Evolutionary conservation across 106 monocot species (phyloP).

Genomic region (Phalaenopsis equestris): DNA sequence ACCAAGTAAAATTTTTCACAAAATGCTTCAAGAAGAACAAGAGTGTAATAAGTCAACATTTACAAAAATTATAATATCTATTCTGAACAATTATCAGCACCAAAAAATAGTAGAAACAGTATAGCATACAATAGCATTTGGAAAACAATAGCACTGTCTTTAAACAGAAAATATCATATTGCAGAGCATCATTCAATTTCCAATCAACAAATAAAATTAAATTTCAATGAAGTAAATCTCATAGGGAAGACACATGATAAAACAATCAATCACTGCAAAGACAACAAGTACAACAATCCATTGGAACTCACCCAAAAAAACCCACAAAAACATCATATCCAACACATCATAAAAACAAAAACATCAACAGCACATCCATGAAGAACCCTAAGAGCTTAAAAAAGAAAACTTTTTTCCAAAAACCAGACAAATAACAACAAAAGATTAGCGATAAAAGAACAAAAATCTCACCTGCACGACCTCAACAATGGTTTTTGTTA

Average conservation of each 20-base stretch:
- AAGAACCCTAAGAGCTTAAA: too few species aligned
- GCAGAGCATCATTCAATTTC: not conserved
- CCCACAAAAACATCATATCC: not conserved
- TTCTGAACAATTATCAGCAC: too few species aligned
- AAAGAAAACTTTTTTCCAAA: too few species aligned
- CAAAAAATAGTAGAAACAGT: not conserved
- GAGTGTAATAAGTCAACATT: too few species aligned
- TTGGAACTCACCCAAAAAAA: not conserved
- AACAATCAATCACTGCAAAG: not conserved
- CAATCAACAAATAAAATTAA: not conserved
- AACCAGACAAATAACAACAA: too few species aligned
- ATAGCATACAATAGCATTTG: too few species aligned
- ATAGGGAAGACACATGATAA: not conserved
- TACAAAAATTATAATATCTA: too few species aligned
- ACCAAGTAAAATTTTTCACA: too few species aligned
- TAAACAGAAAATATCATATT: not conserved
- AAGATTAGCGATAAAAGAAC: not conserved
- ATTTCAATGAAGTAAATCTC: not conserved
- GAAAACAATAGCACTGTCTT: not conserved
- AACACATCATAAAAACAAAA: too few species aligned
- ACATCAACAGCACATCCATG: too few species aligned
- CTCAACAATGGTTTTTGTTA: slow-evolving; percentile 46
- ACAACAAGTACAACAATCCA: not conserved
- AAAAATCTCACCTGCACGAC: slow-evolving; percentile 37
- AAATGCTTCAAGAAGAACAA: too few species aligned